These are phyloP conservation scores for Pleoardoris graminearum DNA, from an alignment of 2,329 filamentous ascomycete species.

Conservation along the genomic window DNA sequence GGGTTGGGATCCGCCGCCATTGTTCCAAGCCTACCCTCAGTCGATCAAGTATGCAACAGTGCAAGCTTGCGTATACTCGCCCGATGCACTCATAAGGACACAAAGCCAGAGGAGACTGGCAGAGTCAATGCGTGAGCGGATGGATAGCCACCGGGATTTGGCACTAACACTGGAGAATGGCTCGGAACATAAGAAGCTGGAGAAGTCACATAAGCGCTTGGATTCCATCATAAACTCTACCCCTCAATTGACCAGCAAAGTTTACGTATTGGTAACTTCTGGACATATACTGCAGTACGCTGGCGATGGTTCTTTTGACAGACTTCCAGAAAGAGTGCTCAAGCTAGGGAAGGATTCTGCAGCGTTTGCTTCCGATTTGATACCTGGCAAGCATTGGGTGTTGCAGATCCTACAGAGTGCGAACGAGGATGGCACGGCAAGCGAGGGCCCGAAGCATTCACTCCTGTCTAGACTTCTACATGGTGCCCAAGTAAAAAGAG, in stretches of 20 bases:
- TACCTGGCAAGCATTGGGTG: constrained; percentile 80
- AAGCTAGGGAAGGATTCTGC: constrained; percentile 74
- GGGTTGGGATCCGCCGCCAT: constrained; percentile 61
- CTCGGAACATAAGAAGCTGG: constrained; percentile 37
- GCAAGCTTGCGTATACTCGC: constrained; percentile 66
- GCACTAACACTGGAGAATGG: constrained; percentile 32
- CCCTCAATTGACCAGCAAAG: constrained; percentile 70
- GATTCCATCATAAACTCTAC: constrained; percentile 49
- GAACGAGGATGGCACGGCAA: constrained; percentile 58
- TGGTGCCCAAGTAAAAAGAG: constrained; percentile 57
- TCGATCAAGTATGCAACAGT: constrained; percentile 75
- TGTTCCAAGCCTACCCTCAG: constrained; percentile 88
- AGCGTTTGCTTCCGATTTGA: constrained; percentile 78
- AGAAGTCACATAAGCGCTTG: constrained; percentile 50
- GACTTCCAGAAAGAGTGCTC: constrained; percentile 73
- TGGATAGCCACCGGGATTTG: constrained; percentile 43
- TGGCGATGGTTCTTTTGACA: constrained; percentile 69
- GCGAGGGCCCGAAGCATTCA: constrained; percentile 56
- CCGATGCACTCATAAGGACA: constrained; percentile 69
- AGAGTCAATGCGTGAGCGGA: constrained; percentile 44
- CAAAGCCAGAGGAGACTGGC: constrained; percentile 57
- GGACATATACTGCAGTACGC: constrained; percentile 77
- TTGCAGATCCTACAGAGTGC: constrained; percentile 72
- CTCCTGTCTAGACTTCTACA: constrained; percentile 68
- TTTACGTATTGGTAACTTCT: constrained; percentile 71